phyloP scores from a whole-genome alignment of 1,139 yeast species.

The Kodamaea alishanica region DNA sequence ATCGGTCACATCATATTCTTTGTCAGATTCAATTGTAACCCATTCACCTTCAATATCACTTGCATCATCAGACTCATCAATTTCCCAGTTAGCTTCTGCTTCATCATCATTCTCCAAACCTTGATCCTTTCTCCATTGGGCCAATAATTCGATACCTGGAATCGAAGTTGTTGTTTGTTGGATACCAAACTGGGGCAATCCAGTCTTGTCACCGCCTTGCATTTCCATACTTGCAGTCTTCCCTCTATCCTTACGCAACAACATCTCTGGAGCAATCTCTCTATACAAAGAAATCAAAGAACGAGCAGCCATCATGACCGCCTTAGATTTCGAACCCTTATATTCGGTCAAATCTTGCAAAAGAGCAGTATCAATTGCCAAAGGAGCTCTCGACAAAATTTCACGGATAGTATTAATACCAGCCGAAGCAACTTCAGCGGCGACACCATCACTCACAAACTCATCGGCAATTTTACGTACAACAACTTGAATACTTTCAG shows the following conservation, averaged over 20 bases:
- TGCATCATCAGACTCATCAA: conserved; percentile 43
- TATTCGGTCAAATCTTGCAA: conserved; percentile 87
- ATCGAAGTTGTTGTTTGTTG: conserved; percentile 63
- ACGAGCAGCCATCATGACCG: conserved; percentile 93
- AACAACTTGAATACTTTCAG: conserved; percentile 75
- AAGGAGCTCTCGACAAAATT: conserved; percentile 86
- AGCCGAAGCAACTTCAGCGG: conserved; percentile 96
- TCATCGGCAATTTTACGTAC: conserved; percentile 94
- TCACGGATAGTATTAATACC: conserved; percentile 95
- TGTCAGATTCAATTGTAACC: conserved; percentile 57
- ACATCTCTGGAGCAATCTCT: conserved; percentile 95
- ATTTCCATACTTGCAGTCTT: conserved; percentile 81
- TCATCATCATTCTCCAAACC: conserved; percentile 45
- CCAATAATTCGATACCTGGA: conserved; percentile 87
- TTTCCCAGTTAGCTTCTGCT: conserved; percentile 42
- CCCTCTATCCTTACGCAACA: conserved; percentile 85
- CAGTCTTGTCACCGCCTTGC: conserved; percentile 45
- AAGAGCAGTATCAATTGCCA: conserved; percentile 82
- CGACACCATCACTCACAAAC: conserved; percentile 96
- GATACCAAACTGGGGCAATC: conserved; percentile 67
- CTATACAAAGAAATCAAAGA: conserved; percentile 82
- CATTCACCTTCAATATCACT: conserved; percentile 62
- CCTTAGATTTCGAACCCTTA: conserved; percentile 88
- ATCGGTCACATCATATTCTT: conserved; percentile 54
- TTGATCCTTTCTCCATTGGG: conserved; percentile 80